Evolutionary conservation across 306 rosid genomes (phyloP).

Genomic region (Vigna radiata): DNA sequence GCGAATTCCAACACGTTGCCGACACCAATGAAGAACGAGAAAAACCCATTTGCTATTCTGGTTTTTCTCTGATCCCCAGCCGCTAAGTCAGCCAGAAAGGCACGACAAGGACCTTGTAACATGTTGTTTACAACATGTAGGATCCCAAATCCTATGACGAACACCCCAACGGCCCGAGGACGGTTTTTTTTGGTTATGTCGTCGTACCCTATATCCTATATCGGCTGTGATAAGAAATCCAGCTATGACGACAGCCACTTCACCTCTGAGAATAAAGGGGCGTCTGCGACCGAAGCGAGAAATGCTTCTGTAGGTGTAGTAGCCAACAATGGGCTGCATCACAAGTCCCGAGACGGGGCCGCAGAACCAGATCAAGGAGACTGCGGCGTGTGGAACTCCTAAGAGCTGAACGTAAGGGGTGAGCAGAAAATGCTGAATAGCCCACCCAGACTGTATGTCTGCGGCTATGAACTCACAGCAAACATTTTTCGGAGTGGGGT

Average conservation of each 20-base stretch:
- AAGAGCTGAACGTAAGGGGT: constrained; percentile 80
- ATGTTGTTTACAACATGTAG: constrained; percentile 75
- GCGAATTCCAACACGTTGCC: constrained; percentile 72
- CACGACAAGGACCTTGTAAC: constrained; percentile 75
- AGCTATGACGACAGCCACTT: constrained; percentile 48
- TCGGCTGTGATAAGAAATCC: constrained; percentile 80
- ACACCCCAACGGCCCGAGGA: constrained; percentile 52
- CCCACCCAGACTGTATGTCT: constrained; percentile 87
- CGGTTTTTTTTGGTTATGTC: neutral
- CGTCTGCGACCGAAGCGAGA: constrained; percentile 81
- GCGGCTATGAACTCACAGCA: constrained; percentile 67
- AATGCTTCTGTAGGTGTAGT: constrained; percentile 66
- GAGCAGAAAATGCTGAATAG: constrained; percentile 66
- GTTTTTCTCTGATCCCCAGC: constrained; percentile 50
- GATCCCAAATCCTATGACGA: constrained; percentile 71
- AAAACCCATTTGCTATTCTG: constrained; percentile 52
- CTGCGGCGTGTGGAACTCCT: constrained; percentile 73
- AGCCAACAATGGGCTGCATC: constrained; percentile 75
- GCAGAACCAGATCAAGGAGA: constrained; percentile 80
- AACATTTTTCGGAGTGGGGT: constrained; percentile 50
- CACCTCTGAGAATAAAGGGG: constrained; percentile 61
- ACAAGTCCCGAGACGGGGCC: constrained; percentile 76
- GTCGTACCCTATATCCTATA: constrained; percentile 73
- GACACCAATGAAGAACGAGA: constrained; percentile 78
- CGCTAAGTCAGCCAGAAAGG: constrained; percentile 62